Evolutionary conservation across 192 early-diverging fungal species (phyloP).

Genomic region (Coemansia sp.): DNA sequence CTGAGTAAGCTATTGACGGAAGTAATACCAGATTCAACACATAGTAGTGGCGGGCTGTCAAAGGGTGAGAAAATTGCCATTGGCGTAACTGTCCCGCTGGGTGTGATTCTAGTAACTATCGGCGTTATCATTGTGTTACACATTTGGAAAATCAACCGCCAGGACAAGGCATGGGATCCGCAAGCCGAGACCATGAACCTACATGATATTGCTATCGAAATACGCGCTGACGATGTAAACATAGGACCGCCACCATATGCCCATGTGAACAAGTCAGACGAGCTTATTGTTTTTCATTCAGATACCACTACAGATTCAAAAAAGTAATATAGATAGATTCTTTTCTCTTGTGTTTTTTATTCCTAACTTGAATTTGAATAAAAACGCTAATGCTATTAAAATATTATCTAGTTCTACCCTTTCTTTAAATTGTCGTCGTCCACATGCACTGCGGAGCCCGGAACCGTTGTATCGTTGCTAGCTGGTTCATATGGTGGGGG

Average conservation of each 20-base stretch:
- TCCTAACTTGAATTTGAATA: no score
- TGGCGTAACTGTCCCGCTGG: background rate
- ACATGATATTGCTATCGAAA: background rate
- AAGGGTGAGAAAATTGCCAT: slow-evolving; percentile 4
- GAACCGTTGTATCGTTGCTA: no score
- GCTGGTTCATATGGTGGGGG: background rate
- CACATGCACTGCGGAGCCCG: background rate
- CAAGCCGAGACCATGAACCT: background rate
- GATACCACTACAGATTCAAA: no score
- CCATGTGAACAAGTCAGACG: no score
- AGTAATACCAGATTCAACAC: background rate
- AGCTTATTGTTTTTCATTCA: no score
- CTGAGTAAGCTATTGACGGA: background rate
- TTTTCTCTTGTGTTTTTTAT: no score
- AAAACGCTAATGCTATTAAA: no score
- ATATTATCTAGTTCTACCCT: no score
- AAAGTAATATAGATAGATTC: no score
- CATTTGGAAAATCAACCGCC: background rate
- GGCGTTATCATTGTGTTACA: background rate
- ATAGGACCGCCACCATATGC: no score
- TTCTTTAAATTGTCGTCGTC: background rate
- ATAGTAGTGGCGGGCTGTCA: background rate
- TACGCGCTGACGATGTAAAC: no score
- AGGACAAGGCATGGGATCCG: slow-evolving; percentile 13
- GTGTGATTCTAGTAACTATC: background rate